Conservation (phyloP, 306 rosid genomes). For the Fragaria vesca region DNA sequence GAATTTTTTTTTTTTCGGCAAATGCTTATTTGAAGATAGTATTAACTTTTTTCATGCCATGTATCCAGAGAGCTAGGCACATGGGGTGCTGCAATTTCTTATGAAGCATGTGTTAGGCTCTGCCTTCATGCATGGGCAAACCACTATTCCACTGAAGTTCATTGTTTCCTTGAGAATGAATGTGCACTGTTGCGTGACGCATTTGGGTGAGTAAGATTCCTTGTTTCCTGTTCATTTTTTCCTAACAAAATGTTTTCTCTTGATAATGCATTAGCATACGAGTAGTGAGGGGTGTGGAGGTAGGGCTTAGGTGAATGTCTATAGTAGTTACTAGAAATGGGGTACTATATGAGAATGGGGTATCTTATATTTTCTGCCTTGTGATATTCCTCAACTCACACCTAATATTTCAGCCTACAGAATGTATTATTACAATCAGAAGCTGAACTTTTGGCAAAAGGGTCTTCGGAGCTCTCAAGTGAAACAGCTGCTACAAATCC, state of each 20-base stretch:
- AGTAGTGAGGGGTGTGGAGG: neutral
- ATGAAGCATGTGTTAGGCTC: slow-evolving; percentile 40
- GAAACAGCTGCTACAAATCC: slow-evolving; percentile 23
- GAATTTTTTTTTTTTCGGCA: neutral
- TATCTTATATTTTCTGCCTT: neutral
- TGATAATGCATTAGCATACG: neutral
- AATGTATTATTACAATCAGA: slow-evolving; percentile 37
- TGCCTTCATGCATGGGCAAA: slow-evolving; percentile 39
- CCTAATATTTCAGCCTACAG: slow-evolving; percentile 25
- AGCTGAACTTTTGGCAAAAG: slow-evolving; percentile 30
- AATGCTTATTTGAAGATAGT: neutral
- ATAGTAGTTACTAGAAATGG: neutral
- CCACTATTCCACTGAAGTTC: slow-evolving; percentile 23
- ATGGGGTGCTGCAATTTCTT: slow-evolving; percentile 32
- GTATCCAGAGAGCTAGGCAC: slow-evolving; percentile 29
- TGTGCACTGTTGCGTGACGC: slow-evolving; percentile 34
- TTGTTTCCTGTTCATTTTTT: neutral
- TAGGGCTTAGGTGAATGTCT: neutral
- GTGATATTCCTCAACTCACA: neutral
- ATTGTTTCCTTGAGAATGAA: slow-evolving; percentile 34
- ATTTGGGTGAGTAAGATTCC: slow-evolving; percentile 33
- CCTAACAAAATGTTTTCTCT: neutral
- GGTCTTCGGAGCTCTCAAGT: slow-evolving; percentile 24
- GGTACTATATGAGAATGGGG: neutral
- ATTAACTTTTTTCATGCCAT: neutral